Evolutionary conservation across 768 basidiomycete species (phyloP), one percentile per base, ranked within the genome.

Genomic region (Epithele typhae): DNA sequence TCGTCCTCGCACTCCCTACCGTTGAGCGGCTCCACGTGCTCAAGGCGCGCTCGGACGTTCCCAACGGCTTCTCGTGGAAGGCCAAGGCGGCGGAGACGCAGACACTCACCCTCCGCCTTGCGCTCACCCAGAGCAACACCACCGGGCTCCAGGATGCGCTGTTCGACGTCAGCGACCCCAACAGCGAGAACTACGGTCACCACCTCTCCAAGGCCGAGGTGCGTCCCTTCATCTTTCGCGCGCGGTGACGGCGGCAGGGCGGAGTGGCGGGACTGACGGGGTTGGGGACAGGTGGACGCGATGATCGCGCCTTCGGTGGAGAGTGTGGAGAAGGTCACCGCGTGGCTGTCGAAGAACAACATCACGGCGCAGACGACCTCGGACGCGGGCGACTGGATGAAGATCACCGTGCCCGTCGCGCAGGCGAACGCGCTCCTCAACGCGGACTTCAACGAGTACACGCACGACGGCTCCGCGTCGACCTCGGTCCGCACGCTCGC

Each of bases 161-260:
- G 14, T 58, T 61, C 48, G 67, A 62, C 37, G 68, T 71, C 54
- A 69, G 67, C 51, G 65, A 64, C 9, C 70, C 72, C 11, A 53
- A 55, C 25, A 71, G 63, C 54, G 55, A 57, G 17, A 48, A 58
- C 25, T 74, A 68, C 52, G 67, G 59, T 46, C 43, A 57, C 47
- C 52, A 59, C 50, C 23, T 63, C 51, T 11, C 46, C 34, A 37
- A 60, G 49, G 40, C 46, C 45, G 22, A 42, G 34, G 30, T 61
- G 52, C 40, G 61, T 58, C 14, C 45, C 54, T 39, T 45, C n/a
- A n/a, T n/a, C n/a, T n/a, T n/a, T n/a, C n/a, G n/a, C n/a, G n/a
- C n/a, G n/a, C n/a, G n/a, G n/a, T n/a, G n/a, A n/a, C n/a, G n/a
- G n/a, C n/a, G n/a, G n/a, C n/a, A n/a, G n/a, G n/a, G n/a, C n/a